Percentiles rank a stretch among this genome's conserved stretches.
Evolutionary conservation across 1,284 basidiomycete species (phyloP).

Genomic region (Tilletiopsis washingtonensis): DNA sequence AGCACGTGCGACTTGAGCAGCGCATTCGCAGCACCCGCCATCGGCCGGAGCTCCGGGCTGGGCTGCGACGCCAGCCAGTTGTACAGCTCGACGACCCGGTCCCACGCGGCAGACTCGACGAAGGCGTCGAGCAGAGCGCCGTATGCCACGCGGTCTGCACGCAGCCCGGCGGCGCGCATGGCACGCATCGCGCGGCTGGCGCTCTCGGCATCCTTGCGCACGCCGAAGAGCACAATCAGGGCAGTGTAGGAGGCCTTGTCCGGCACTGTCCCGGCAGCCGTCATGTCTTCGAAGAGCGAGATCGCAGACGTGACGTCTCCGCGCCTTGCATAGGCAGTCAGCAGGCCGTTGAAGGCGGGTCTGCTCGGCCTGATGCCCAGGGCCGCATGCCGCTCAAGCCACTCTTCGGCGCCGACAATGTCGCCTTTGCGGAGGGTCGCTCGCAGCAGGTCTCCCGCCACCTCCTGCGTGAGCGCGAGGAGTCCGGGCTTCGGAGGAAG

Average conservation of each 20-base stretch:
- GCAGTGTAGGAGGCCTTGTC: constrained; percentile 53
- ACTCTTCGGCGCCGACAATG: constrained; percentile 15
- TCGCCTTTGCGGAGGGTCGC: no score
- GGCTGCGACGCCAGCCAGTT: constrained; percentile 57
- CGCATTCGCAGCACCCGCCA: constrained; percentile 51
- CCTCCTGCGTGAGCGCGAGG: constrained; percentile 10
- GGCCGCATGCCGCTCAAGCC: constrained; percentile 9
- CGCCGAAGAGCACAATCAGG: constrained; percentile 62
- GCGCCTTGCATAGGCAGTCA: constrained; percentile 16
- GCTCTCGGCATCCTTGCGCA: constrained; percentile 59
- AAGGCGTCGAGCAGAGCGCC: constrained; percentile 73
- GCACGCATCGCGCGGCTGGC: constrained; percentile 64
- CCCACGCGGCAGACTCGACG: constrained; percentile 73
- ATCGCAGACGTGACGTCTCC: constrained; percentile 50
- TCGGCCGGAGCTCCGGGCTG: constrained; percentile 19
- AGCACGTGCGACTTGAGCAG: constrained; percentile 78
- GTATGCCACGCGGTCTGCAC: constrained; percentile 39
- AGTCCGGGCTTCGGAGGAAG: background rate
- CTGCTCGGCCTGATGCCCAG: constrained; percentile 7
- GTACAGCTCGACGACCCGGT: constrained; percentile 63
- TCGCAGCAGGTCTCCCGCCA: no score
- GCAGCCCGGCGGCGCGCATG: constrained; percentile 47
- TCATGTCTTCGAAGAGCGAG: constrained; percentile 61
- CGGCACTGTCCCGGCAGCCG: constrained; percentile 53
- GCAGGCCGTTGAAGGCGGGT: constrained; percentile 15